A percentile compares a stretch with the other conserved stretches of the same genome.
Conservation (phyloP, 768 basidiomycete species). For the Pleurotus citrinopileatus region DNA sequence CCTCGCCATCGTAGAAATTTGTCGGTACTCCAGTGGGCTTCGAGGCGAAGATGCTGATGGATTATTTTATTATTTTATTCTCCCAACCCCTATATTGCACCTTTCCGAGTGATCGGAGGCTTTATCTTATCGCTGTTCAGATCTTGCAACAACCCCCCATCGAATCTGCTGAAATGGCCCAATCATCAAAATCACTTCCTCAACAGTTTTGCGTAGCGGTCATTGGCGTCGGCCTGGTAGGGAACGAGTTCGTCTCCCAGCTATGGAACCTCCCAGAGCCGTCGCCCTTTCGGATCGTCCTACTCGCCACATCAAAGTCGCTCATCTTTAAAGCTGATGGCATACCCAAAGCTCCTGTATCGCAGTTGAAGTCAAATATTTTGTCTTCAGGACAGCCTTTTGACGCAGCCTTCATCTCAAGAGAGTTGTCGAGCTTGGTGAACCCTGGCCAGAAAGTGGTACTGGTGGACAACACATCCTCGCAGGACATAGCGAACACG, state of each 20-base stretch:
- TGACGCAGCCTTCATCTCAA: conserved; percentile 46
- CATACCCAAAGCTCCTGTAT: conserved; percentile 30
- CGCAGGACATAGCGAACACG: conserved; percentile 71
- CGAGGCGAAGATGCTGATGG: no score
- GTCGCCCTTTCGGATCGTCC: conserved; percentile 61
- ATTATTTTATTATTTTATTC: no score
- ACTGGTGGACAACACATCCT: conserved; percentile 92
- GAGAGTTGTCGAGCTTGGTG: conserved; percentile 44
- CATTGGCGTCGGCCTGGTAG: conserved; percentile 92
- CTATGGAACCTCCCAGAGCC: conserved; percentile 61
- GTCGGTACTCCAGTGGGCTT: no score
- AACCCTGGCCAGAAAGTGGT: conserved; percentile 48
- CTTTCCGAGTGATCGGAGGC: no score
- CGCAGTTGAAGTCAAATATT: conserved; percentile 34
- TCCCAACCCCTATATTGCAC: no score
- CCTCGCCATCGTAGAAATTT: neutral
- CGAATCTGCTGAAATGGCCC: neutral
- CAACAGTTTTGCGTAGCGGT: conserved; percentile 61
- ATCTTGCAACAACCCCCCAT: neutral
- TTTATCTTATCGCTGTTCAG: neutral
- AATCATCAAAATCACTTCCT: conserved; percentile 9
- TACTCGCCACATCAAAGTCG: conserved; percentile 65
- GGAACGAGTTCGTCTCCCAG: conserved; percentile 82
- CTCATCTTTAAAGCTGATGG: conserved; percentile 50
- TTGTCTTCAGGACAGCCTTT: conserved; percentile 40